Base-by-base conservation (phyloP, 495 filamentous ascomycete genomes). In the Neurospora hispaniola region DNA sequence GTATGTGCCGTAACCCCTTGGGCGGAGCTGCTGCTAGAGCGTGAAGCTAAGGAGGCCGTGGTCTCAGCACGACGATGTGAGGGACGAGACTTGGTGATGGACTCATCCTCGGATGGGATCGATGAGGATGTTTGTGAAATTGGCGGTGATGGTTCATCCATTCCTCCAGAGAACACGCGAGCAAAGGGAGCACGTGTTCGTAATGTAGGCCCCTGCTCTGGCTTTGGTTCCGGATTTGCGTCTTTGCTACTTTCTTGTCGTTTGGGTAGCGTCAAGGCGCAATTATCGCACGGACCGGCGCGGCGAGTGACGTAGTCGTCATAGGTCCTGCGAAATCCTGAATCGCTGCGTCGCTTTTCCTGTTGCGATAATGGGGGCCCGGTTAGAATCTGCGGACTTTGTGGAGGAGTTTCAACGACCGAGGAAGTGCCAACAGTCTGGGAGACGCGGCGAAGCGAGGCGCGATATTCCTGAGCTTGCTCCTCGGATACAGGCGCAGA, bases 1-100 rank as follows among this genome's bases (percentile, higher is more conserved):
- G 89, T 90, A 77, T 98, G 94, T 20, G 87, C 87, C 78, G 93
- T 90, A 38, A 83, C 78, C 73, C 76, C 81, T 16, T 77, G 74
- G 31, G 78, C 81, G 71, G 84, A 85, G 46, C 83, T 84, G 42
- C 78, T 78, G 69, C 80, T 87, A 35, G 84, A 85, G n/a, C 81
- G 82, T 0, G 84, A 85, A 0, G 83, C 78, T 14, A 76, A 46
- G 0, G 79, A 79, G 20, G 73, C 74, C 10, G 77, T 73, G 3
- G 78, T 82, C n/a, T 73, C 78, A 7, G 76, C 76, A 43, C 79
- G 80, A 0, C 78, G 81, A 48, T 78, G 79, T 4, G 75, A 71
- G 54, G 74, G 77, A 41, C 71, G 76, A 23, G 70, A 73, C 11
- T 69, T 71, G 20, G 42, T 69, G 1, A 48, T 59, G 16, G 78